Evolutionary conservation across 2,329 filamentous ascomycete genomes (phyloP), one percentile per base, ranked within the genome.

Genomic region (Colletotrichum sansevieriae): DNA sequence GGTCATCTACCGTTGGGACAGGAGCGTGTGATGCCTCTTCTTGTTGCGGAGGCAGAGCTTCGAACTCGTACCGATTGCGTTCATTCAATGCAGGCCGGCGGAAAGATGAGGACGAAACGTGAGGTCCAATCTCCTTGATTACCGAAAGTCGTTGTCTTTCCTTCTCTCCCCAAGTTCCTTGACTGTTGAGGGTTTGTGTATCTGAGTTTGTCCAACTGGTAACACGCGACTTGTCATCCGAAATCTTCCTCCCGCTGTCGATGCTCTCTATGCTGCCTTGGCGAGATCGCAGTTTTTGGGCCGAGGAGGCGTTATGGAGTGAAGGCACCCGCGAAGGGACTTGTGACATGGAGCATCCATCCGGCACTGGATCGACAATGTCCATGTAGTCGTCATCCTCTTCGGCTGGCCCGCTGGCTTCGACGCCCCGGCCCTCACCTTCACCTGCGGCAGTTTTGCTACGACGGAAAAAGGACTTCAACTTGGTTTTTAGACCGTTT

Each of bases 141-240:
- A 90, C 83, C 2, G 89, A 90, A n/a, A 92, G 78, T 1, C 88
- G 84, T 73, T 91, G 76, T 68, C 87, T 82, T 82, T 85, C 79
- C 68, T 87, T 83, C 1, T 75, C 78, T 63, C 22, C 62, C 62
- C 75, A 74, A 4, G 57, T 66, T 18, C 67, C 78, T 51, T 83
- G 67, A 76, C 79, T 87, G 6, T 84, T 78, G 3, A 87, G 84
- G 3, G 86, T 88, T 65, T 85, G 85, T 2, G 84, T 82, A 1
- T 86, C 87, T 0, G 91, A 92, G 70, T 89, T 88, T 4, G 86
- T 87, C 91, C 91, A 93, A 76, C 91, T 94, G 2, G 91, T 92
- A 58, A 92, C 87, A 22, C 91, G 81, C n/a, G 89, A 91, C 71
- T 82, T 87, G 20, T 88, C 85, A 44, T 87, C 85, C 13, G 78